Percentiles rank a stretch among this genome's conserved stretches.
Evolutionary conservation across 768 basidiomycete genomes (phyloP).

Genomic region (Kwoniella dejecticola): DNA sequence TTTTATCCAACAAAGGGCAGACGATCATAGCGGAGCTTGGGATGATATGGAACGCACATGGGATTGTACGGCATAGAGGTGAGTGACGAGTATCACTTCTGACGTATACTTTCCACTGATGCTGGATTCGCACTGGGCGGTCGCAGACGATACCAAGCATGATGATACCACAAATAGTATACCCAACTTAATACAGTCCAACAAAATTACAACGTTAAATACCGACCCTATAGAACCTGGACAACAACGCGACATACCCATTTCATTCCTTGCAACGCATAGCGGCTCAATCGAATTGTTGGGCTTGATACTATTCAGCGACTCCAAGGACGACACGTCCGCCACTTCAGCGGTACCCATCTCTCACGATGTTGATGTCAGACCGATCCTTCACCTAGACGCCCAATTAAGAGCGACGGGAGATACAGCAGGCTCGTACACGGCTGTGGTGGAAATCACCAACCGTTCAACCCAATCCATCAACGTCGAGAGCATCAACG

Average conservation of each 20-base stretch:
- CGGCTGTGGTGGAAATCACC: slow-evolving; percentile 1
- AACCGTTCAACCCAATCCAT: slow-evolving; percentile 14
- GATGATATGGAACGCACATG: slow-evolving; percentile 65
- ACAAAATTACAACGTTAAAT: slow-evolving; percentile 20
- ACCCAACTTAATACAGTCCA: slow-evolving; percentile 23
- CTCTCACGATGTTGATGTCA: slow-evolving; percentile 1
- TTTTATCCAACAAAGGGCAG: slow-evolving; percentile 69
- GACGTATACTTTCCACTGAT: too few species aligned
- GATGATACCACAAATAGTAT: slow-evolving; percentile 58
- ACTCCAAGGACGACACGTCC: neutral
- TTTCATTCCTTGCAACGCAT: slow-evolving; percentile 63
- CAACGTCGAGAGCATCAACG: neutral
- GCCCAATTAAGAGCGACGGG: neutral
- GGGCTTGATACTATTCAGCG: slow-evolving; percentile 11
- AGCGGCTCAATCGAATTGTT: slow-evolving; percentile 50
- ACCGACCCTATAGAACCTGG: slow-evolving; percentile 58
- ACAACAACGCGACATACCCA: slow-evolving; percentile 61
- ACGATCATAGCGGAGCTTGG: slow-evolving; percentile 69
- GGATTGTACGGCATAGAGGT: slow-evolving; percentile 46
- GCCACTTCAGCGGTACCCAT: neutral
- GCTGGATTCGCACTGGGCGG: too few species aligned
- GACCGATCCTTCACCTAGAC: neutral
- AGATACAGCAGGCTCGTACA: neutral
- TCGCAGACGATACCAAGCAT: slow-evolving; percentile 60
- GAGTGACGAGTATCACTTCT: too few species aligned